Conservation (phyloP, 805 yeast genomes). For the Suhomyces prunicola region DNA sequence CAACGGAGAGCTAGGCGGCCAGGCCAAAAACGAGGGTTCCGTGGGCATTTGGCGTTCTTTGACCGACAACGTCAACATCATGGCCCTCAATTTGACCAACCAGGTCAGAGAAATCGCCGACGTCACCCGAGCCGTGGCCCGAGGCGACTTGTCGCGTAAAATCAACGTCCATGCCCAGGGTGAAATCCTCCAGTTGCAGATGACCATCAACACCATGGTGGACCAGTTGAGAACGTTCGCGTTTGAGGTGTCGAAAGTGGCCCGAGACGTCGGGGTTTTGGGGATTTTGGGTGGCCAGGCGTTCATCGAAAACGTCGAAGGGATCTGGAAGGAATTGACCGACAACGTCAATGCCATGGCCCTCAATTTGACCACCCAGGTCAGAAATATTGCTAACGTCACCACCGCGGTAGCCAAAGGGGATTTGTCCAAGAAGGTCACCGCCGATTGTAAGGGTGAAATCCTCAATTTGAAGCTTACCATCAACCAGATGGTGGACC, state of each 20-base stretch:
- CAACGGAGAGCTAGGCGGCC: slow-evolving; percentile 87
- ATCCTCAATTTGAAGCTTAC: slow-evolving; percentile 45
- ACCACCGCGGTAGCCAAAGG: slow-evolving; percentile 88
- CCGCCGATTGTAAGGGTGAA: slow-evolving; percentile 79
- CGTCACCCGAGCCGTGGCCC: slow-evolving; percentile 84
- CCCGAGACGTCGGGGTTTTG: slow-evolving; percentile 86
- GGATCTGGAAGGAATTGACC: slow-evolving; percentile 83
- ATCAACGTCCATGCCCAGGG: slow-evolving; percentile 92
- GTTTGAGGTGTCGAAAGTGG: slow-evolving; percentile 81
- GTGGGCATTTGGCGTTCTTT: slow-evolving; percentile 86
- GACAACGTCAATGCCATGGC: slow-evolving; percentile 93
- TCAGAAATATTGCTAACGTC: slow-evolving; percentile 81
- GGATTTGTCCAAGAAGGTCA: slow-evolving; percentile 74
- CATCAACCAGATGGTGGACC: slow-evolving; percentile 51
- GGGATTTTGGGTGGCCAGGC: slow-evolving; percentile 91
- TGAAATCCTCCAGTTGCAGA: slow-evolving; percentile 78
- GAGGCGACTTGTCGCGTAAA: slow-evolving; percentile 78
- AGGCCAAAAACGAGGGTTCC: slow-evolving; percentile 79
- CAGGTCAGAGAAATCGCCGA: slow-evolving; percentile 79
- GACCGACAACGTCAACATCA: slow-evolving; percentile 80
- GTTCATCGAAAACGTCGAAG: slow-evolving; percentile 71
- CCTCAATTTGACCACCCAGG: slow-evolving; percentile 79
- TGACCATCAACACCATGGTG: slow-evolving; percentile 86
- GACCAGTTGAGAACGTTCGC: slow-evolving; percentile 81
- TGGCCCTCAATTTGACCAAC: slow-evolving; percentile 79